Evolutionary conservation across 352 stramenopile genomes (phyloP).

Genomic region (Phytophthora ramorum): DNA sequence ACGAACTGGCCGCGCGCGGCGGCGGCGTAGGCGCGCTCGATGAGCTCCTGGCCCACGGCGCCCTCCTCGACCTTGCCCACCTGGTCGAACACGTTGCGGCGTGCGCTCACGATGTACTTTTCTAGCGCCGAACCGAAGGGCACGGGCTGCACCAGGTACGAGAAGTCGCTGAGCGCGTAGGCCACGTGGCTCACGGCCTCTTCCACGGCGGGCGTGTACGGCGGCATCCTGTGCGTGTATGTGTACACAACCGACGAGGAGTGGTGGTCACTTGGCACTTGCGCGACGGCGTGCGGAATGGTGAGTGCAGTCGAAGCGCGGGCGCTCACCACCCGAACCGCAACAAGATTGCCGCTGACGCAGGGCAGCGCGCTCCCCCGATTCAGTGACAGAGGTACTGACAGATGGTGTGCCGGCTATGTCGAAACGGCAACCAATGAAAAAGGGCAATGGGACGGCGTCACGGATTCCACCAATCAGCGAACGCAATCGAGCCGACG

Average conservation of each 20-base stretch:
- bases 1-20: slow-evolving; percentile 84
- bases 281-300: slow-evolving; percentile 33
- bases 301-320: slow-evolving; percentile 9
- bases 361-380: slow-evolving; percentile 9
- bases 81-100: slow-evolving; percentile 84
- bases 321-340: slow-evolving; percentile 36
- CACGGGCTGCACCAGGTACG: slow-evolving; percentile 72
- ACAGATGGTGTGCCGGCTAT: neutral
- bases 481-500: slow-evolving; percentile 9
- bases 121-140: slow-evolving; percentile 68
- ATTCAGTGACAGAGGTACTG: slow-evolving; percentile 5
- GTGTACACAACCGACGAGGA: neutral
- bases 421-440: slow-evolving; percentile 14
- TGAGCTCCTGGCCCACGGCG: slow-evolving; percentile 61
- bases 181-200: slow-evolving; percentile 83
- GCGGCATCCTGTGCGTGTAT: slow-evolving; percentile 19
- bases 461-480: slow-evolving; percentile 12
- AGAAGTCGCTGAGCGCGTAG: slow-evolving; percentile 81
- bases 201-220: slow-evolving; percentile 56
- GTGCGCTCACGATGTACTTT: slow-evolving; percentile 74
- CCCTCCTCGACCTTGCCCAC: slow-evolving; percentile 66
- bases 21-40: slow-evolving; percentile 70
- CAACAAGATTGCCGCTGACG: slow-evolving; percentile 11
- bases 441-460: neutral
- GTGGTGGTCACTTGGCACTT: slow-evolving; percentile 7